A percentile compares a stretch with the other conserved stretches of the same genome.
Evolutionary conservation across 306 rosid species (phyloP).

Genomic region (Fagus sylvatica): DNA sequence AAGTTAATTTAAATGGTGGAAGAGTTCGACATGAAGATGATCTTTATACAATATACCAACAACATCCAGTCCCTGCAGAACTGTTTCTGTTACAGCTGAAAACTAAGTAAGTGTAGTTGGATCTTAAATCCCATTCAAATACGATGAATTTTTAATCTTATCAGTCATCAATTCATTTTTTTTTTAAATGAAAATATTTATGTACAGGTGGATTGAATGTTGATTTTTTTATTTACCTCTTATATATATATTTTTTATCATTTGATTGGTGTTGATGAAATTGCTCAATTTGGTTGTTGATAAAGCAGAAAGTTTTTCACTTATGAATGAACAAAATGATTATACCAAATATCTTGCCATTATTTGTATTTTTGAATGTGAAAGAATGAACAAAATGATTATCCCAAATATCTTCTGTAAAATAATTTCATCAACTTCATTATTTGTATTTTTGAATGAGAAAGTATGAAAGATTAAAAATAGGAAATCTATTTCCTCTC

Average conservation of each 20-base stretch:
- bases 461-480: too few relatives aligned
- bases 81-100: conserved; percentile 34
- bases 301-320: too few relatives aligned
- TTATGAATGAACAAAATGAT: too few relatives aligned
- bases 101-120: conserved; percentile 29
- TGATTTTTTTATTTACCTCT: not conserved
- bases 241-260: not conserved
- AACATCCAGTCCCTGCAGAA: conserved; percentile 34
- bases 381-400: too few relatives aligned
- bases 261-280: not conserved
- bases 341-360: too few relatives aligned
- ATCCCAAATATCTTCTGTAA: too few relatives aligned
- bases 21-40: conserved; percentile 25
- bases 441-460: too few relatives aligned
- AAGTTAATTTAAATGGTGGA: conserved; percentile 26
- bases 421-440: too few relatives aligned
- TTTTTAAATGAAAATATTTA: not conserved
- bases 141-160: not conserved
- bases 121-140: not conserved
- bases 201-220: not conserved
- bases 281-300: not conserved
- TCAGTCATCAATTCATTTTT: not conserved
- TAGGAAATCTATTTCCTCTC: too few relatives aligned
- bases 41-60: conserved; percentile 16
- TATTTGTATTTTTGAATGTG: too few relatives aligned